A percentile compares a stretch with the other conserved stretches of the same genome.
Evolutionary conservation across 1,284 basidiomycete species (phyloP).

Genomic region (Gastroboletus turbinatus): DNA sequence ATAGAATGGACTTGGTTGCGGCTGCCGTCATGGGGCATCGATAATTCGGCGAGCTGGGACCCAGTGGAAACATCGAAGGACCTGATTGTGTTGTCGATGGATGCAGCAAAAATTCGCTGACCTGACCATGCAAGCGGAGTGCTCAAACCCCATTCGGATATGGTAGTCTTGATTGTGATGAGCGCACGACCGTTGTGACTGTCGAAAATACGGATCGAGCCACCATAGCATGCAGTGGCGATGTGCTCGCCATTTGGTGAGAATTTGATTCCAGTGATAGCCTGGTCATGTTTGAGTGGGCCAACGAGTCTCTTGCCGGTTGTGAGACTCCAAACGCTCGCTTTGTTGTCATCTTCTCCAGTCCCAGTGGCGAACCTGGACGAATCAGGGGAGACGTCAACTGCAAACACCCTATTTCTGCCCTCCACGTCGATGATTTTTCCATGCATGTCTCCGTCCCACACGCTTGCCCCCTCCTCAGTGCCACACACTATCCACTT

Average conservation of each 20-base stretch:
- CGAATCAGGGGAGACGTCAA: neutral
- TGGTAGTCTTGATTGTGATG: neutral
- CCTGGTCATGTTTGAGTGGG: neutral
- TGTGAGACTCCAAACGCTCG: neutral
- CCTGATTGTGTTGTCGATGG: neutral
- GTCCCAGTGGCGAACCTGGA: neutral
- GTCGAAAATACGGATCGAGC: neutral
- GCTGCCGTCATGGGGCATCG: too few species aligned
- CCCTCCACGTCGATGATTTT: neutral
- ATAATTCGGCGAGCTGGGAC: neutral
- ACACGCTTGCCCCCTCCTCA: neutral
- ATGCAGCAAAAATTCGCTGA: neutral
- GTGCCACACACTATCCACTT: too few species aligned
- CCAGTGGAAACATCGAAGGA: neutral
- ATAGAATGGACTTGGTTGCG: neutral
- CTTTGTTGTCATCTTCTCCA: too few species aligned
- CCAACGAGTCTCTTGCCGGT: neutral
- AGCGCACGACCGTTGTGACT: neutral
- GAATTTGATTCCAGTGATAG: neutral
- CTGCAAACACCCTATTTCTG: neutral
- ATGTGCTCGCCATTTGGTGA: neutral
- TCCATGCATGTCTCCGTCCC: neutral
- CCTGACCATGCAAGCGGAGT: neutral
- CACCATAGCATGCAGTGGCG: neutral
- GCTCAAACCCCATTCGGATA: rapidly evolving